Evolutionary conservation across 2,329 filamentous ascomycete genomes (phyloP), one percentile per base, ranked within the genome.

Genomic region (Colletotrichum sp.): DNA sequence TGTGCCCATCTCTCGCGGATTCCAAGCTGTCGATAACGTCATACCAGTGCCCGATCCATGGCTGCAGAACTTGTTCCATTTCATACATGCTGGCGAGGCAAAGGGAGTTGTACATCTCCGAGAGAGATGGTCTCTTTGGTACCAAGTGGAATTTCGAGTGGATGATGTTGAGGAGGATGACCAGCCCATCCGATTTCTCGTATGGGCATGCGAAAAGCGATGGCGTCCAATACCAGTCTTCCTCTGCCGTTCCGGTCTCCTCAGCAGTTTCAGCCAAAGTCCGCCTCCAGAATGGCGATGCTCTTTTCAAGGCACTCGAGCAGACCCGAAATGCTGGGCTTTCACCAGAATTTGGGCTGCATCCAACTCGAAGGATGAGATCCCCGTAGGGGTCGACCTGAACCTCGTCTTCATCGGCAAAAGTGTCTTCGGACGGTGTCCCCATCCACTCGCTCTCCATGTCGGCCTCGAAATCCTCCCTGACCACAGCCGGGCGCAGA

Each of bases 231-330:
- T 63, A 69, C 71, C 72, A 75, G 4, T 62, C 66, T 3, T 39
- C 66, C 5, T 63, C 62, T 12, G 32, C 30, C 6, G n/a, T n/a
- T 13, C 16, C n/a, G 26, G 34, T 30, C 34, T 69, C 64, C 2
- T 24, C n/a, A 12, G 34, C 24, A 4, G 66, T 75, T 15, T 71
- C 75, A 8, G 18, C 16, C 2, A 77, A 62, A 10, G 72, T 63
- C 30, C 63, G 52, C 18, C n/a, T 71, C 75, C 75, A 77, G 10
- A 77, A 74, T 3, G 75, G 60, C 12, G 75, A 77, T 36, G 71
- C 62, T 32, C 75, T 68, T 15, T 66, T 72, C 18, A 77, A 15
- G 4, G 75, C 65, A 26, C 49, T 66, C 10, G 66, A 77, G 26
- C 75, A 77, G 1, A 77, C 71, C 7, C 75, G 75, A 18, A 67